These are phyloP conservation scores for Penicillium taxi DNA, from an alignment of 495 filamentous ascomycete species.

Conservation along the genomic window DNA sequence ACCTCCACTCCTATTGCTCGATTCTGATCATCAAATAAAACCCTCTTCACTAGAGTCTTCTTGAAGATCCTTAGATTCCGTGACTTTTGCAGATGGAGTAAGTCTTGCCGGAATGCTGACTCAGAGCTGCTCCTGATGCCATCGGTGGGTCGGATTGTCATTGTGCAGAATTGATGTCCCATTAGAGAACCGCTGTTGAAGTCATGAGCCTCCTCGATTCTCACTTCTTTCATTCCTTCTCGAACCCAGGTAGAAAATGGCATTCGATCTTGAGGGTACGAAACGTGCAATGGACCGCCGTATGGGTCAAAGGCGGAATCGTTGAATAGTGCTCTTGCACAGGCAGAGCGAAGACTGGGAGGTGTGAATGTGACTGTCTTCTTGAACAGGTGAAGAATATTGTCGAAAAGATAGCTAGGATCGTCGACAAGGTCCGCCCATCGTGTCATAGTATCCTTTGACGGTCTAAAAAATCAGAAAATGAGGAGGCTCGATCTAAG, in stretches of 20 bases:
- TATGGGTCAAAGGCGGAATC: slow-evolving; percentile 14
- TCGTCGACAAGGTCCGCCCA: slow-evolving; percentile 45
- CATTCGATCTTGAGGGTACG: slow-evolving; percentile 23
- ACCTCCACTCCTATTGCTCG: slow-evolving; percentile 5
- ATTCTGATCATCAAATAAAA: slow-evolving; percentile 3
- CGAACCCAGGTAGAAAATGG: slow-evolving; percentile 28
- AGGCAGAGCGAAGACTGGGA: slow-evolving; percentile 9
- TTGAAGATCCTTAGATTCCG: slow-evolving; percentile 7
- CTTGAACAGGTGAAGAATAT: slow-evolving; percentile 36
- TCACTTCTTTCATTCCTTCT: slow-evolving; percentile 19
- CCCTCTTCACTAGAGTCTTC: slow-evolving; percentile 5
- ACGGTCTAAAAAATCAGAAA: slow-evolving; percentile 22
- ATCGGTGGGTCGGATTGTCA: slow-evolving; percentile 27
- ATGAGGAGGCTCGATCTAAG: background rate
- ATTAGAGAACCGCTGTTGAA: slow-evolving; percentile 33
- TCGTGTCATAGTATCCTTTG: slow-evolving; percentile 27
- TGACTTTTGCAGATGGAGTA: background rate
- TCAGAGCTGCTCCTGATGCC: slow-evolving; percentile 33
- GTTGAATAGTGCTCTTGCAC: slow-evolving; percentile 19
- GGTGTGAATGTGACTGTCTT: slow-evolving; percentile 27
- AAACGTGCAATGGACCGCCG: slow-evolving; percentile 28
- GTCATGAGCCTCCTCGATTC: slow-evolving; percentile 19
- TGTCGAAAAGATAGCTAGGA: slow-evolving; percentile 34
- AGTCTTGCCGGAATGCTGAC: slow-evolving; percentile 23
- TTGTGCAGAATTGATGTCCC: slow-evolving; percentile 30